Base-by-base conservation (phyloP, 305 asterid genomes). In the Rubia occidens region DNA sequence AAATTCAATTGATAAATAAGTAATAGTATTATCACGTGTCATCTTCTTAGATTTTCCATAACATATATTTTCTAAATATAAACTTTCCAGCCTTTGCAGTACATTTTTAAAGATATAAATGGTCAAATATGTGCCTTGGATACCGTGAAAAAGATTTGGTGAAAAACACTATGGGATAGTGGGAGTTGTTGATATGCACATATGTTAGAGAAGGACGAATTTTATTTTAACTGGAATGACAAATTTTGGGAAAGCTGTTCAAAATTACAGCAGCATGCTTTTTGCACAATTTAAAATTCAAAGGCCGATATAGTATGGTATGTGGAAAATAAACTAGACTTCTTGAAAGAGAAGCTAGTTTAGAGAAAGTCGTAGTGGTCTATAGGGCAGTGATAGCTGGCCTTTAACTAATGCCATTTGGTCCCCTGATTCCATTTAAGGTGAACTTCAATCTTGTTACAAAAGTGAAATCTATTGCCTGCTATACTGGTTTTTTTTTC, bases 381-480 rank as follows among this genome's bases (percentile, higher is more conserved):
- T 51, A 53, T 15, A 7, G 59, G 59, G 9, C 4, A 54, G 15
- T 55, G 39, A 21, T 44, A 44, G 49, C 49, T 44, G 49, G 26
- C 62, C 66, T 40, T 14, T 9, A 69, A 26, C 9, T 18, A n/a
- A 14, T 14, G 24, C 5, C 53, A 42, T 69, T 69, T 49, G 55
- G 42, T 51, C 32, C 17, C 18, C 29, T 37, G 43, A 32, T 56
- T 11, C 43, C 11, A 29, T 37, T 18, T 18, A 29, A 37, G 60
- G n/a, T 49, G 47, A n/a, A 21, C 11, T 37, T 15, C 61, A 67
- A 11, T 11, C 6, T 35, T 18, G 6, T 45, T 54, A 49, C 39
- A 6, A 62, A 29, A 68, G 64, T 55, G 39, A 54, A 68, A 58
- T 18, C 40, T 18, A 35, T 37, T 55, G 54, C 29, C 62, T 67